Conservation (phyloP, 495 filamentous ascomycete genomes). For the Penicillium taxi region DNA sequence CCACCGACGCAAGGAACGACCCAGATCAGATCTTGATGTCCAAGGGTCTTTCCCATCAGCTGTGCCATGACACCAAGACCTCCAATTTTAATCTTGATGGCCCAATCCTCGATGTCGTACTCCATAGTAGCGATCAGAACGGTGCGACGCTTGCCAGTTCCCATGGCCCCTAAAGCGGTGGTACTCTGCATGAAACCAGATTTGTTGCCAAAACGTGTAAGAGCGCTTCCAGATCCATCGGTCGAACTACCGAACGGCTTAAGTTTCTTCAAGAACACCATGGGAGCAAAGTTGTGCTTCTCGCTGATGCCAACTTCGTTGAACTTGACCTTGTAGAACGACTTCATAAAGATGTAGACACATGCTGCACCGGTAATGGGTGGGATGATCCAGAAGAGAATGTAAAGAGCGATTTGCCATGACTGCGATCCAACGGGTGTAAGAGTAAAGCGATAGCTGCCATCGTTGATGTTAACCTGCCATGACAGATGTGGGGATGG, state of each 20-base stretch:
- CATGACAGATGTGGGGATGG: constrained; percentile 48
- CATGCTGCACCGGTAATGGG: constrained; percentile 40
- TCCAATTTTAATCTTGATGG: constrained; percentile 68
- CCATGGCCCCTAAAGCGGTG: constrained; percentile 31
- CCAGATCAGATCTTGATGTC: constrained; percentile 63
- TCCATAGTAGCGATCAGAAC: constrained; percentile 66
- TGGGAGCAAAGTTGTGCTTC: constrained; percentile 33
- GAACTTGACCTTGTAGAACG: constrained; percentile 69
- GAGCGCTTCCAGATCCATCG: constrained; percentile 19
- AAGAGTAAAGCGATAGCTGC: constrained; percentile 39
- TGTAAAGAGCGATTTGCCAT: constrained; percentile 48
- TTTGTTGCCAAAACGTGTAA: constrained; percentile 31
- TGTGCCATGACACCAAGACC: constrained; percentile 64
- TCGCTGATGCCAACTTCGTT: constrained; percentile 55
- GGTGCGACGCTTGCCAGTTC: constrained; percentile 36
- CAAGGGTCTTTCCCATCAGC: constrained; percentile 61
- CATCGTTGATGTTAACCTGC: constrained; percentile 50
- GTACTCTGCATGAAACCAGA: constrained; percentile 39
- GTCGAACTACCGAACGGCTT: constrained; percentile 10
- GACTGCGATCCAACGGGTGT: constrained; percentile 44
- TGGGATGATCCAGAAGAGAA: constrained; percentile 50
- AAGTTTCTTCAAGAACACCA: constrained; percentile 30
- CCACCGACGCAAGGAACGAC: constrained; percentile 65
- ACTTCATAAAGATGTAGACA: constrained; percentile 54
- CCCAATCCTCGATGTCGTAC: constrained; percentile 66